A percentile compares a stretch with the other conserved stretches of the same genome.
Evolutionary conservation across 495 filamentous ascomycete species (phyloP).

Genomic region (Glonium stellatum): DNA sequence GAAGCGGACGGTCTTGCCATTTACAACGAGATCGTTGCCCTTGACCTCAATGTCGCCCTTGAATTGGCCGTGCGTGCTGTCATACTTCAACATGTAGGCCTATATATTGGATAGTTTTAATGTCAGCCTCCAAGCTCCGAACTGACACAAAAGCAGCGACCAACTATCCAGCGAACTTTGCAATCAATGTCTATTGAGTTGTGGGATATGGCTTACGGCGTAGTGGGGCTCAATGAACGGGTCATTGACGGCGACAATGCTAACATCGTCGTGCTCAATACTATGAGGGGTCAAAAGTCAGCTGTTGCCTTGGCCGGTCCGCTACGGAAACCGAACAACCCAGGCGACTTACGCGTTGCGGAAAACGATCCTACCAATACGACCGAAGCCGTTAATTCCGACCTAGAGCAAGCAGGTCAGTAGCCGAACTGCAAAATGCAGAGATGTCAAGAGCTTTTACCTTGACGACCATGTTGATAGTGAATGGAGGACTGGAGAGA

Average conservation of each 20-base stretch:
- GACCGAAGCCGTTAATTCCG: slow-evolving; percentile 99
- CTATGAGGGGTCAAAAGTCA: slow-evolving; percentile 43
- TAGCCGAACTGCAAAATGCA: not conserved
- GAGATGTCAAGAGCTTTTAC: slow-evolving; percentile 19
- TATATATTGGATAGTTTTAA: slow-evolving; percentile 33
- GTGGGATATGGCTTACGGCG: slow-evolving; percentile 63
- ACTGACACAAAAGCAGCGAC: not conserved
- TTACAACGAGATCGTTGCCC: slow-evolving; percentile 72
- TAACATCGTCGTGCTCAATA: slow-evolving; percentile 73
- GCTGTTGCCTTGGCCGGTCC: slow-evolving; percentile 7
- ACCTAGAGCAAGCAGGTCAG: slow-evolving; percentile 48
- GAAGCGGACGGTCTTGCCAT: slow-evolving; percentile 95
- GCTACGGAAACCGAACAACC: slow-evolving; percentile 3
- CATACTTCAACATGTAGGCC: slow-evolving; percentile 99
- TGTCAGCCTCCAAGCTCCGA: slow-evolving; percentile 10
- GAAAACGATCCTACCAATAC: slow-evolving; percentile 95
- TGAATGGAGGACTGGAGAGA: slow-evolving; percentile 2
- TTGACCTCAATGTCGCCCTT: slow-evolving; percentile 77
- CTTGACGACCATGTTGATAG: slow-evolving; percentile 37
- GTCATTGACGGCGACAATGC: slow-evolving; percentile 95
- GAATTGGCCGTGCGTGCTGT: slow-evolving; percentile 94
- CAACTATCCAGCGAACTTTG: not conserved
- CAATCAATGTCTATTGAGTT: not conserved
- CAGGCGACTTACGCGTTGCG: slow-evolving; percentile 63
- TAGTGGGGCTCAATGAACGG: slow-evolving; percentile 98